Base-by-base conservation (phyloP, 2,329 filamentous ascomycete genomes). In the Leptographium flavum region DNA sequence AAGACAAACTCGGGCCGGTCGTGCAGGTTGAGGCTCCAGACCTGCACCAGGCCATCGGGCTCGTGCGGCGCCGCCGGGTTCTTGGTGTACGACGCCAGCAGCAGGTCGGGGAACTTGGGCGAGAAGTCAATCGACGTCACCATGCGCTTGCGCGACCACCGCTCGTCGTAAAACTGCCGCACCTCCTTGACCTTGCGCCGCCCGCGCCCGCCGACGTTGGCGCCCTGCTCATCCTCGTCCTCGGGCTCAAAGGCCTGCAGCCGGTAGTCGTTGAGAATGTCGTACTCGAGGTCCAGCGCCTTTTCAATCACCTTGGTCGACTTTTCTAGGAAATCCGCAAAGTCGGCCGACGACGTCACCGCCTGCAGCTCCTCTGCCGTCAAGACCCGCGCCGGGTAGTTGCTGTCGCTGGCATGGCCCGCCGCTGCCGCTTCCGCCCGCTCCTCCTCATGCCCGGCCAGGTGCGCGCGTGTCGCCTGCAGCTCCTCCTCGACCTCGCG, bases 91-190 rank as follows among this genome's bases (percentile, higher is more conserved):
- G 92, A 86, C 27, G 92, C 88, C 40, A 96, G 77, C 39, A 98
- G 71, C 31, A 98, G 75, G 64, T 98, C 92, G 23, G 85, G 86
- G 57, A 92, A 94, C 69, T 94, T 94, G 45, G 87, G 84, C 38
- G 90, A 96, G 64, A 95, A 98, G 65, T 90, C 85, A 55, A 98
- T 79, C 56, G 87, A 84, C 60, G 86, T 95, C 58, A 98, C 83
- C 83, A 95, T 95, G 52, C 88, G 81, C 67, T 95, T 94, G 69
- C 93, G 94, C 58, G 87, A 94, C 84, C 90, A 95, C 59, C 87
- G 76, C 49, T 94, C 84, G 57, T 95, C 88, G 64, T 85, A 94
- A 63, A 96, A 95, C 56, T 95, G 90, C 31, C 83, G 81, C 41
- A 94, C 71, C 63, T 98, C 88, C 60, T 85, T 90, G 55, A 93